These are phyloP conservation scores for Lactarius tabidus DNA, from an alignment of 768 basidiomycete genomes.

Conservation along the genomic window DNA sequence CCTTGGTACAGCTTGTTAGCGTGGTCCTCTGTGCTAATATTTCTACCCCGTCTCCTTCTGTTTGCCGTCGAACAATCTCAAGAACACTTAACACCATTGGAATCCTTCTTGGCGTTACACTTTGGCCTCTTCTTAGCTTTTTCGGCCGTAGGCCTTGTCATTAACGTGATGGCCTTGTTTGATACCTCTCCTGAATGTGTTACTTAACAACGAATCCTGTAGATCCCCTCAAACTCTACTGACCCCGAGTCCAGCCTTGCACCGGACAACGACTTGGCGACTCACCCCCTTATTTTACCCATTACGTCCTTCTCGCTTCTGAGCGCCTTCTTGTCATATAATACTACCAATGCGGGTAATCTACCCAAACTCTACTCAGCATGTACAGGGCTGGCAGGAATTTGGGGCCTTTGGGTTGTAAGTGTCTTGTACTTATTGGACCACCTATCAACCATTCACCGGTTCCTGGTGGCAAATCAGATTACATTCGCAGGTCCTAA, in stretches of 20 bases:
- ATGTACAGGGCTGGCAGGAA: conserved; percentile 47
- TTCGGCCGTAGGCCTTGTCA: conserved; percentile 51
- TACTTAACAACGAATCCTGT: not conserved
- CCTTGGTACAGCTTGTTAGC: conserved; percentile 25
- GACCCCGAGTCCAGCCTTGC: conserved; percentile 29
- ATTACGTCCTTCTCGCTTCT: conserved; percentile 50
- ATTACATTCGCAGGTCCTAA: conserved; percentile 57
- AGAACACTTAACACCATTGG: conserved; percentile 60
- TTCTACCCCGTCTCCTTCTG: conserved; percentile 62
- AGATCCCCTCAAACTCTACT: conserved; percentile 46
- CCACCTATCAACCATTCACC: not conserved
- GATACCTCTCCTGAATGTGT: not conserved
- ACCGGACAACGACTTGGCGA: conserved; percentile 26
- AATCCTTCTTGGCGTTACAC: conserved; percentile 64
- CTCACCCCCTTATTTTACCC: conserved; percentile 63
- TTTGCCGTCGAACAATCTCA: conserved; percentile 45
- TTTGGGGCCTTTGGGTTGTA: conserved; percentile 74
- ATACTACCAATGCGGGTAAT: conserved; percentile 52
- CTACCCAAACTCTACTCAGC: conserved; percentile 50
- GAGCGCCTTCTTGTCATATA: conserved; percentile 64
- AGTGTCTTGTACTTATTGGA: conserved; percentile 30
- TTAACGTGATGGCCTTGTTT: conserved; percentile 44
- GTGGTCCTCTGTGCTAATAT: conserved; percentile 32
- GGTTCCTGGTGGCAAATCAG: conserved; percentile 33
- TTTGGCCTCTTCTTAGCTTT: conserved; percentile 59